Base-by-base conservation (phyloP, 768 basidiomycete species). In the Rhodotorula babjevae region DNA sequence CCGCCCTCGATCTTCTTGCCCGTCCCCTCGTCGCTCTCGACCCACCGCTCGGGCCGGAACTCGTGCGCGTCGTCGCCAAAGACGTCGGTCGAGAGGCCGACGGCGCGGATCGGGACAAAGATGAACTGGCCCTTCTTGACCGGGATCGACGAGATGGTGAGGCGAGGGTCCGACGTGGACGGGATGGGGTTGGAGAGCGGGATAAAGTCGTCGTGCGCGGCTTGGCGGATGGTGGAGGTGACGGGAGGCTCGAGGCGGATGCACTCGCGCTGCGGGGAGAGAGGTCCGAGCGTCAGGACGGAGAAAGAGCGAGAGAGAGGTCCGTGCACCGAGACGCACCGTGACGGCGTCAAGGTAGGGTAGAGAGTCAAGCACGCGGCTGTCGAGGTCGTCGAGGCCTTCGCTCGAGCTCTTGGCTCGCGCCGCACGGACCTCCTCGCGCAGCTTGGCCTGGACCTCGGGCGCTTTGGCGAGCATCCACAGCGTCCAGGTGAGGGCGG, bases 231-330 rank as follows among this genome's bases (percentile, higher is more conserved):
- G 15, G 90, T 89, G 4, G 90, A 90, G 78, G 91, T 89, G 19
- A 92, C 83, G 1, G 92, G 90, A 2, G 90, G 89, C n/a, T 89
- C 84, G 56, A 93, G 80, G 31, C 92, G 87, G 69, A 93, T 80
- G 4, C 86, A 84, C 81, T 93, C 92, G 57, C 87, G 85, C 69
- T 66, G 63, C 23, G 40, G 25, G 4, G 27, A 40, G 0, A 27
- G n/a, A 6, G 23, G 49, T 18, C 18, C 6, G 44, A 5, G 5
- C 44, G 50, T 52, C 50, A 52, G 25, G 6, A 11, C 6, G 25
- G 25, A 10, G 23, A 21, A 21, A 3, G 8, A 16, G 5, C 21
- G 19, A 21, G 36, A 9, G 18, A 8, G 19, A 2, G 25, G 58
- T 27, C 6, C 2, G 44, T 5, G 44, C 12, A 27, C 27, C n/a